Evolutionary conservation across 192 early-diverging fungal species (phyloP), one percentile per base, ranked within the genome.

Genomic region (Thoreauomyces humboldtii): DNA sequence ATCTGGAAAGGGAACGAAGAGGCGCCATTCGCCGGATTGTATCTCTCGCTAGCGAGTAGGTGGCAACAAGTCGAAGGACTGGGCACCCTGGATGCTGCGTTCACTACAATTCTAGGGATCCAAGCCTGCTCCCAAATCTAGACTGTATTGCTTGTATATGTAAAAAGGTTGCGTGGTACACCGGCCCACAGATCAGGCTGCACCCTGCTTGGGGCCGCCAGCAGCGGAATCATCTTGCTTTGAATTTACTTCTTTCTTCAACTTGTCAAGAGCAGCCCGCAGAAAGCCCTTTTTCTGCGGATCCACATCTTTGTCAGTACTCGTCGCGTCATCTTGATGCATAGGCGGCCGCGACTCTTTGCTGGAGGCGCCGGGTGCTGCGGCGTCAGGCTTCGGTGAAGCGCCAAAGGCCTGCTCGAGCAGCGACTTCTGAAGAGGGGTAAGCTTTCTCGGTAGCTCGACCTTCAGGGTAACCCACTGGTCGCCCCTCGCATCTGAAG

Each of bases 401-500:
- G 74, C 61, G 19, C 77, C 84, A 78, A 87, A 85, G 1, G 83
- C 87, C 37, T 84, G 59, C 65, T 79, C 74, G 38, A 87, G 67
- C 36, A 75, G 69, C 71, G 31, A 71, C 63, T 24, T 61, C 69
- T 69, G 83, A 67, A 22, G 63, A 47, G 44, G 63, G 46, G 65
- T 88, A 67, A 77, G 75, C 60, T 65, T 71, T 64, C 63, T 79
- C 57, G 96, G 96, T 46, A 99, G 63, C 44, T 81, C 74, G 21
- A 99, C 87, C 61, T 91, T 88, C 15, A 99, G 71, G 5, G 81
- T 89, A 15, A 99, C 87, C 58, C 88, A 91, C 74, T 99, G 92
- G 75, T 99, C 95, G 34, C 96, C 96, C 17, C 87, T 80, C 9
- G 72, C 78, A 41, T 35, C 38, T 25, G 47, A 32, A 14, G 42